Base-by-base conservation (phyloP, 345 rosid genomes). In the Eucalyptus erythrocorys region DNA sequence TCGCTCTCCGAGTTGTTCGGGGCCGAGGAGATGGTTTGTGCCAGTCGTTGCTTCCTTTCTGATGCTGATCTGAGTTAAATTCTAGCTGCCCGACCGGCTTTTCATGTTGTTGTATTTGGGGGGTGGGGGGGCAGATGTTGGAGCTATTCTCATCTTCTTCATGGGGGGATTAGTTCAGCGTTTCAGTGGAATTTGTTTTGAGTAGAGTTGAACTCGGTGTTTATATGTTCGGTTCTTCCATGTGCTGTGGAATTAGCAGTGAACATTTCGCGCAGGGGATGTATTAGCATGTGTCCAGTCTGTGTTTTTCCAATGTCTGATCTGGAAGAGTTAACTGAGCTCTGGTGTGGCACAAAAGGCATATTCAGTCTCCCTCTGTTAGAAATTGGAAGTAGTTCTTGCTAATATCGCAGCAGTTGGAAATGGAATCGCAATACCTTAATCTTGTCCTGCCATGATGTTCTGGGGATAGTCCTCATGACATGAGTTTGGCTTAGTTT, bases 1-100 rank as follows among this genome's bases (percentile, higher is more conserved):
- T 91, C 95, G 9, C 86, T 97, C 37, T 64, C 91, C 4, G 66
- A 91, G 22, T 84, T 98, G 93, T 95, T 95, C 90, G 88, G 90
- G 79, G 86, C 92, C n/a, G 91, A 94, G 93, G 96, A 94, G 87
- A 85, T 6, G 48, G 47, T 47, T 48, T 17, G 45, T 80, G 87
- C 89, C 50, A 2, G 47, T 68, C 42, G 9, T 87, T 32, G 53
- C 80, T 89, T 87, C 79, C 21, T 87, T 48, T 86, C 40, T 47
- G 37, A 71, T 40, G 51, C 82, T 79, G 48, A 55, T 84, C 55
- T 21, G 45, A 47, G 86, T 53, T 51, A 55, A 45, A 47, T 27
- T 40, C 82, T 26, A 22, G 42, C 47, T 21, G 30, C 47, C 15
- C 47, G 27, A 40, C 45, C 45, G 3, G 82, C 45, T 71, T 71